Base-by-base conservation (phyloP, 2,329 filamentous ascomycete species). In the Microdochium trichocladiopsis region DNA sequence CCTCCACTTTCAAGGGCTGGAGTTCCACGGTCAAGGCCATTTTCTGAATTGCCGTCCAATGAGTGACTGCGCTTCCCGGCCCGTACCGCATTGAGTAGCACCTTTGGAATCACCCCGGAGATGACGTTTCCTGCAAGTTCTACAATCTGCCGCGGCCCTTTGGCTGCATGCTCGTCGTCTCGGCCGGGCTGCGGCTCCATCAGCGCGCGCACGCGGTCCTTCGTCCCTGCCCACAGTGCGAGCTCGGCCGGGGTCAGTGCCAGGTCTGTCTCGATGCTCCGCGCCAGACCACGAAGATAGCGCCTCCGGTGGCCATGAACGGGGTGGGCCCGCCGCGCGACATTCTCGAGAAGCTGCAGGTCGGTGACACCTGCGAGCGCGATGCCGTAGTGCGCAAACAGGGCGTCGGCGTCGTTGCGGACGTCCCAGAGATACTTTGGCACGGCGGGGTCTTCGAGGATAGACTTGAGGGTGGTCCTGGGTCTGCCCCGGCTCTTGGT, bases 361-460 rank as follows among this genome's bases (percentile, higher is more conserved):
- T 84, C 79, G 2, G 73, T 55, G 10, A 83, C 59, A 0, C 76
- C 73, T 0, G 56, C 53, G 0, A 84, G 57, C 0, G 52, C 23
- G 54, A 84, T 67, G 0, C 59, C 41, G 55, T 66, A 82, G 31
- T 71, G 74, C 47, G 45, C 60, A 58, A 69, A 80, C 0, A 85
- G 62, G 0, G 80, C 79, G 56, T 83, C 76, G 0, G 80, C 79
- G 57, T 83, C 78, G 55, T 77, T 79, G 2, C 79, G 76, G 16
- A 84, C 68, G 54, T 85, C 80, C 57, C 82, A 84, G 54, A 84
- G 72, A 25, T 76, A 73, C 56, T 84, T 83, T 22, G 41, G 41
- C 12, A 3, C 3, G 18, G 6, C 5, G 41, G 41, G 6, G 6
- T 45, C 21, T 18, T 45, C 41, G 21, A 45, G 41, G 18, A 45